Conservation (phyloP, 148 eudicot species). For the Cornus suecica region DNA sequence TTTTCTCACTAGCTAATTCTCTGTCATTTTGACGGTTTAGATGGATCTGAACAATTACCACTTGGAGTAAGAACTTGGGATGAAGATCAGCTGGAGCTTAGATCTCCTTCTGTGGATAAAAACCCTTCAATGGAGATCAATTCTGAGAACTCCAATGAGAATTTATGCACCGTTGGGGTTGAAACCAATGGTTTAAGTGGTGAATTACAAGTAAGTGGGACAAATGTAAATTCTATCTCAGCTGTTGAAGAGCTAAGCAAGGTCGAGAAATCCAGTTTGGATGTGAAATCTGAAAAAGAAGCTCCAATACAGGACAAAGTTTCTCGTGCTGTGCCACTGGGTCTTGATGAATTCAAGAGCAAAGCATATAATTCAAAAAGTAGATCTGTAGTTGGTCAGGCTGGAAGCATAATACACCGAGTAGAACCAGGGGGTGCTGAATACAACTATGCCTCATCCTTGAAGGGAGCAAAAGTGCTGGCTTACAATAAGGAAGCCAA, state of each 20-base stretch:
- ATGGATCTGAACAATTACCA: conserved; percentile 38
- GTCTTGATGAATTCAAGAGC: conserved; percentile 86
- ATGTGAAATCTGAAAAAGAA: conserved; percentile 29
- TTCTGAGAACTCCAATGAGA: conserved; percentile 26
- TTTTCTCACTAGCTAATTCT: neutral
- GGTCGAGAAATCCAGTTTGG: conserved; percentile 17
- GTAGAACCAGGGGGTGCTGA: conserved; percentile 90
- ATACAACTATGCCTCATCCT: conserved; percentile 89
- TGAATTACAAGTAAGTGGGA: conserved; percentile 19
- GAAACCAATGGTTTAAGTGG: conserved; percentile 14
- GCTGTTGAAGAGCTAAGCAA: conserved; percentile 23
- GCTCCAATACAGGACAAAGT: conserved; percentile 41
- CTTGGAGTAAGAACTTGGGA: conserved; percentile 39
- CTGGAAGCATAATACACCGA: conserved; percentile 68
- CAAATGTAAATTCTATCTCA: conserved; percentile 1
- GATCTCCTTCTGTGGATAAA: conserved; percentile 17
- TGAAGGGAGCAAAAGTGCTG: conserved; percentile 95
- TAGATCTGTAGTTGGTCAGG: conserved; percentile 43
- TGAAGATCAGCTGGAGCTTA: conserved; percentile 36
- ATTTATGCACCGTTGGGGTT: conserved; percentile 22
- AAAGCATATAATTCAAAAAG: conserved; percentile 66
- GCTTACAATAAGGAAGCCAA: conserved; percentile 87
- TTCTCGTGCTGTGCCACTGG: conserved; percentile 51
- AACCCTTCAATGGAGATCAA: conserved; percentile 18
- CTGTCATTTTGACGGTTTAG: conserved; percentile 34